These are phyloP conservation scores for Talaromyces atroroseus DNA, from an alignment of 2,329 filamentous ascomycete genomes.

Conservation along the genomic window DNA sequence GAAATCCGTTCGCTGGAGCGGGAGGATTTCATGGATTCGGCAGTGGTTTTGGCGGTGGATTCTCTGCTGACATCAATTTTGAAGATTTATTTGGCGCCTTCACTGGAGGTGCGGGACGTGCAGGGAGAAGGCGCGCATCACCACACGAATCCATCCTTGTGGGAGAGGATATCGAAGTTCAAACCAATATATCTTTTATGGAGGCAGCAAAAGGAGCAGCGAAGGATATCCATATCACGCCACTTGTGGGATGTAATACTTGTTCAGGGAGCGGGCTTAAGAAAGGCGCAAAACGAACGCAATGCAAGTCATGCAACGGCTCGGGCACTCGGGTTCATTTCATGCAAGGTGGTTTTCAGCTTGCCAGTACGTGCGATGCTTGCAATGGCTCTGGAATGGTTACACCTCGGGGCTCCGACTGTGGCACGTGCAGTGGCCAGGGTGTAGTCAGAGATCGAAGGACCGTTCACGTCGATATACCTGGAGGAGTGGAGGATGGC, in stretches of 20 bases:
- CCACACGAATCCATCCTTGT: conserved; percentile 75
- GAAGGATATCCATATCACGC: conserved; percentile 83
- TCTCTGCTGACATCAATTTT: conserved; percentile 83
- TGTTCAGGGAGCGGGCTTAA: conserved; percentile 83
- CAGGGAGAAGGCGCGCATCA: conserved; percentile 47
- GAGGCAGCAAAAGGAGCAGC: conserved; percentile 87
- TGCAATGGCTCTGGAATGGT: conserved; percentile 75
- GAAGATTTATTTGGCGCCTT: conserved; percentile 94
- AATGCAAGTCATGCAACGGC: conserved; percentile 77
- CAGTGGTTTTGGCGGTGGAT: conserved; percentile 56
- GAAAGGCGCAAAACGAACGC: conserved; percentile 63
- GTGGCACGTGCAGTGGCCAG: conserved; percentile 70
- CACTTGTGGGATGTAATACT: conserved; percentile 72
- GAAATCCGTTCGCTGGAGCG: conserved; percentile 52
- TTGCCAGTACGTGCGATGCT: conserved; percentile 78
- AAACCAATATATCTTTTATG: conserved; percentile 89
- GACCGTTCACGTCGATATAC: conserved; percentile 84
- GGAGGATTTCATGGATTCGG: conserved; percentile 58
- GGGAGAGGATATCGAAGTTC: conserved; percentile 94
- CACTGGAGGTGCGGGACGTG: conserved; percentile 53
- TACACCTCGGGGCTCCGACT: conserved; percentile 75
- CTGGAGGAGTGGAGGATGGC: conserved; percentile 90
- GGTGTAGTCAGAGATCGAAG: conserved; percentile 79
- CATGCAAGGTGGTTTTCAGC: conserved; percentile 90
- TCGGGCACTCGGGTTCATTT: conserved; percentile 82